Percentiles rank a stretch among this genome's conserved stretches.
These are phyloP conservation scores for Misopates orontium DNA, from an alignment of 257 asterid species.

Conservation along the genomic window DNA sequence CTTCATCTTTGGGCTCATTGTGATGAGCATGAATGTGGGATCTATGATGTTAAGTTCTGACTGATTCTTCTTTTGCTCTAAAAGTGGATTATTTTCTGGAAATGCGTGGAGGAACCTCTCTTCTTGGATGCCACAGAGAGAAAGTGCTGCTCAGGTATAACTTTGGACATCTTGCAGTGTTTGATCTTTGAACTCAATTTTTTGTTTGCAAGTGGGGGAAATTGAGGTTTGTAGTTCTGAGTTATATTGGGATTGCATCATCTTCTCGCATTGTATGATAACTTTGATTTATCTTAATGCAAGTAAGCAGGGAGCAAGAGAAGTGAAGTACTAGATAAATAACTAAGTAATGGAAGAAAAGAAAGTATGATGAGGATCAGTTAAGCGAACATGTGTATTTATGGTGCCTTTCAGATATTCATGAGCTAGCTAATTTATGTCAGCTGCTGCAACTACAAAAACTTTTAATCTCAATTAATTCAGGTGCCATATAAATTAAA, in stretches of 20 bases:
- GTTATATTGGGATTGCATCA: constrained; percentile 18
- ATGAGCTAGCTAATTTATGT: no score
- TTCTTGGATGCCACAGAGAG: constrained; percentile 85
- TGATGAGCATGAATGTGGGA: background rate
- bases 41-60: constrained; percentile 21
- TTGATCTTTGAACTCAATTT: background rate
- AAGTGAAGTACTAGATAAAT: constrained; percentile 1
- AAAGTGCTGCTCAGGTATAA: constrained; percentile 55
- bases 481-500: no score
- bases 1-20: constrained; percentile 16
- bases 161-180: constrained; percentile 18
- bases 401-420: no score
- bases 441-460: no score
- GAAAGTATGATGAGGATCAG: background rate
- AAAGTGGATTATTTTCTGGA: constrained; percentile 72
- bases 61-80: constrained; percentile 20
- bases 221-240: background rate
- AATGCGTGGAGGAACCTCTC: constrained; percentile 66
- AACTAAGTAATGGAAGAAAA: background rate
- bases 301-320: constrained; percentile 10
- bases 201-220: constrained; percentile 13
- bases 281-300: constrained; percentile 21
- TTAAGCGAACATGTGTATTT: no score
- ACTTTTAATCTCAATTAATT: no score
- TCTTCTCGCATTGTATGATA: background rate